Evolutionary conservation across 108 stramenopile species (phyloP).

Genomic region (Cyclotella atomus): DNA sequence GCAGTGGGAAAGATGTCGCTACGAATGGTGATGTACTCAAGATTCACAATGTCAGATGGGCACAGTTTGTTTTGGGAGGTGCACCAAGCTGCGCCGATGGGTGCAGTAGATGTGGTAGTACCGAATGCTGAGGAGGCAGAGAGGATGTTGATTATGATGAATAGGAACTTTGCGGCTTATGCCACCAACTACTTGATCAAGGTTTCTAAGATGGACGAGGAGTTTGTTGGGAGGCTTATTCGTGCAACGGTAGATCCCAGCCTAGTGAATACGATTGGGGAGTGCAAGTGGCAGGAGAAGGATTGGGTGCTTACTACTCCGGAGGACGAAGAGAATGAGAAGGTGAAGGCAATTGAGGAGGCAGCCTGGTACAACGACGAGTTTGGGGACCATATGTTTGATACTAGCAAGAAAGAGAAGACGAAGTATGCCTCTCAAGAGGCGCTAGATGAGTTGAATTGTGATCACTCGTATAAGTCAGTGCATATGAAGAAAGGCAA

Average conservation of each 20-base stretch:
- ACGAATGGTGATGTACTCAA: background rate
- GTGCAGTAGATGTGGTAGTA: background rate
- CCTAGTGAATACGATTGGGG: background rate
- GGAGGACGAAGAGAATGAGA: background rate
- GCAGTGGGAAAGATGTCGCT: background rate
- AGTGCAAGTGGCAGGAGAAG: background rate
- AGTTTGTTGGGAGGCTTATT: background rate
- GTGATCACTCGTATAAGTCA: background rate
- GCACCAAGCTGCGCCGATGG: slow-evolving; percentile 5
- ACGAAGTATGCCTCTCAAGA: background rate
- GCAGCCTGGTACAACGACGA: slow-evolving; percentile 13
- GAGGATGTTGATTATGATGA: slow-evolving; percentile 6
- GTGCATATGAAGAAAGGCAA: background rate
- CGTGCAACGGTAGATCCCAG: slow-evolving; percentile 1
- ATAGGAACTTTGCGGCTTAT: background rate
- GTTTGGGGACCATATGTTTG: background rate
- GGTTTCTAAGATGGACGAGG: background rate
- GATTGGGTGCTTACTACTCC: background rate
- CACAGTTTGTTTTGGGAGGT: background rate
- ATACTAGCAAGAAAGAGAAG: background rate
- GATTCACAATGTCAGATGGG: background rate
- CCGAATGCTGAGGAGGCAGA: slow-evolving; percentile 1
- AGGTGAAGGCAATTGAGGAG: background rate
- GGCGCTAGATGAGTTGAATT: background rate
- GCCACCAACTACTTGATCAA: background rate